Base-by-base conservation (phyloP, 1,139 yeast species). In the Magnusiomyces magnusii region DNA sequence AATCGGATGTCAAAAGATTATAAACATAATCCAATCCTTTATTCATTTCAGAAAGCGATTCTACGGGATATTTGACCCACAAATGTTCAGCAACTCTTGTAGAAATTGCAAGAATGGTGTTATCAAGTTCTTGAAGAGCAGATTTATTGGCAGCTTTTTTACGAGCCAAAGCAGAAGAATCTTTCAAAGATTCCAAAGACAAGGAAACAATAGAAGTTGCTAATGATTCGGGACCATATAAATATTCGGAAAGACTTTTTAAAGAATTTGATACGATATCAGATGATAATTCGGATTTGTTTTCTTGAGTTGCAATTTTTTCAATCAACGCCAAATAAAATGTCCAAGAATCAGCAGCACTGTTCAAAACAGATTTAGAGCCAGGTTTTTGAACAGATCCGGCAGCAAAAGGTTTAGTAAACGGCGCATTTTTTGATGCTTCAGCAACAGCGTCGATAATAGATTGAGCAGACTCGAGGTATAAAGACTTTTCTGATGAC, bases 281-380 rank as follows among this genome's bases (percentile, higher is more conserved):
- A 2, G 39, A 21, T 2, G 19, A n/a, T 10, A 28, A 2, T 31
- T 31, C n/a, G 19, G 23, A 5, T 5, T 50, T 17, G 3, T 13
- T 34, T 27, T 23, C 41, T 50, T 28, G 23, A 5, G 10, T 23
- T 3, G 25, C 24, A 17, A 52, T 41, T 19, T 52, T 52, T 52
- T 52, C 55, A 41, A 52, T 36, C 13, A 52, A 41, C 2, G 36
- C 47, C 47, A 52, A 52, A 28, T 52, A 52, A 24, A 52, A 52
- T 21, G 55, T 28, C 55, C 55, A 52, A 10, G 55, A 25, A 28
- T 52, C 49, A 2, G 53, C 39, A 7, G 53, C 53, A 28, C 19
- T 19, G 9, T 19, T 25, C 19, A 47, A 50, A 17, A 10, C 19
- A 13, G 24, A 13, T 7, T 9, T n/a, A 2, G 53, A 27, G 9